Evolutionary conservation across 345 rosid species (phyloP).

Genomic region (Carallia brachiata): DNA sequence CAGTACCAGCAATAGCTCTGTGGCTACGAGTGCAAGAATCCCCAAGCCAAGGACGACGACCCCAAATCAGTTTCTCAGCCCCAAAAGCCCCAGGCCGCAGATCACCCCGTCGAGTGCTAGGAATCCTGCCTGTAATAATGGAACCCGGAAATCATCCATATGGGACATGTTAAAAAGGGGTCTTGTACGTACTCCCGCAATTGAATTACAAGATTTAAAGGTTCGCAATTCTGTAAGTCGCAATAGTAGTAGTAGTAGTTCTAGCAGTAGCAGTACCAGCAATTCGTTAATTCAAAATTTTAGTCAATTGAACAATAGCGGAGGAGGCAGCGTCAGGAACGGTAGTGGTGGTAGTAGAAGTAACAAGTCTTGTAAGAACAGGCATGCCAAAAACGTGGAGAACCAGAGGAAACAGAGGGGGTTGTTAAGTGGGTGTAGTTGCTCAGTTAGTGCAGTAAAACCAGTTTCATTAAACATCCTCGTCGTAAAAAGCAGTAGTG

Average conservation of each 20-base stretch:
- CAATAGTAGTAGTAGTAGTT: slow-evolving; percentile 33
- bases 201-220: slow-evolving; percentile 54
- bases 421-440: slow-evolving; percentile 29
- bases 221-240: slow-evolving; percentile 28
- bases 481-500: slow-evolving; percentile 20
- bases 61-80: slow-evolving; percentile 46
- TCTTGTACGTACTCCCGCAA: slow-evolving; percentile 72
- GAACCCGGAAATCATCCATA: slow-evolving; percentile 47
- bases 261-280: slow-evolving; percentile 48
- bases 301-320: slow-evolving; percentile 38
- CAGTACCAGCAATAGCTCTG: slow-evolving; percentile 9
- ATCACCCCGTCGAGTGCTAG: slow-evolving; percentile 40
- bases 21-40: background rate
- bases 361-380: background rate
- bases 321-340: background rate
- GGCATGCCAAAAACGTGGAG: slow-evolving; percentile 9
- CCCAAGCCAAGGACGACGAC: slow-evolving; percentile 33
- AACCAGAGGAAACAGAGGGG: slow-evolving; percentile 22
- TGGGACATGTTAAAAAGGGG: slow-evolving; percentile 76
- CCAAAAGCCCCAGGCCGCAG: slow-evolving; percentile 79
- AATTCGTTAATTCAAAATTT: slow-evolving; percentile 15
- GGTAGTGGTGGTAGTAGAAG: background rate
- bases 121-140: slow-evolving; percentile 18
- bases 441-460: slow-evolving; percentile 57
- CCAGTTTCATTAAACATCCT: slow-evolving; percentile 35